Percentiles rank a stretch among this genome's conserved stretches.
Evolutionary conservation across 2,329 filamentous ascomycete genomes (phyloP).

Genomic region (Botrytis squamosa): DNA sequence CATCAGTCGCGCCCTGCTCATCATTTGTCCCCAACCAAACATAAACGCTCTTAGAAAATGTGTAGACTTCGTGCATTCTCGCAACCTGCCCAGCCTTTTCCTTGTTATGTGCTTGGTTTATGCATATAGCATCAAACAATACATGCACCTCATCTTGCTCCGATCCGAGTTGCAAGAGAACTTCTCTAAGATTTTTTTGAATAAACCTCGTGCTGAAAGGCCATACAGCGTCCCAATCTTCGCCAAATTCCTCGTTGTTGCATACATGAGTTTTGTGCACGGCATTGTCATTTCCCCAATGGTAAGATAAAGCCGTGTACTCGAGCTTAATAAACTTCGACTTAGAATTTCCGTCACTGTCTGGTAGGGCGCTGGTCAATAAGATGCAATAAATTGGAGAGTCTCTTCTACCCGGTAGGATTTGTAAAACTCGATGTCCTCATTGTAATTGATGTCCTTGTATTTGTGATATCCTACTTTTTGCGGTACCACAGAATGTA

Average conservation of each 20-base stretch:
- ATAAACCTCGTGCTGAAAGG: slow-evolving; percentile 12
- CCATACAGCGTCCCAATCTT: background rate
- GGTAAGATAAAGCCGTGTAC: slow-evolving; percentile 7
- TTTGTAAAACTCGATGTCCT: slow-evolving; percentile 26
- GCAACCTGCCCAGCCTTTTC: slow-evolving; percentile 25
- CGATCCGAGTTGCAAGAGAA: slow-evolving; percentile 18
- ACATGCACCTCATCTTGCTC: slow-evolving; percentile 13
- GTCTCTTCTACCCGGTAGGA: slow-evolving; percentile 6
- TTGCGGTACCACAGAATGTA: background rate
- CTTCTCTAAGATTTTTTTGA: slow-evolving; percentile 23
- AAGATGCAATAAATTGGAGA: slow-evolving; percentile 21
- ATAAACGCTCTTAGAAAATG: slow-evolving; percentile 21
- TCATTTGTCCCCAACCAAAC: slow-evolving; percentile 25
- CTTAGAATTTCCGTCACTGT: background rate
- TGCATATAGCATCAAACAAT: slow-evolving; percentile 29
- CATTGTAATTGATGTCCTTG: slow-evolving; percentile 16
- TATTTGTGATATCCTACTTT: background rate
- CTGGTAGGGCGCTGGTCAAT: slow-evolving; percentile 15
- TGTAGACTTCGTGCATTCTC: slow-evolving; percentile 27
- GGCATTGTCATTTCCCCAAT: background rate
- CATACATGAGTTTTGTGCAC: background rate
- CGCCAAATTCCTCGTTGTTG: background rate
- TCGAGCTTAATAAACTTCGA: background rate
- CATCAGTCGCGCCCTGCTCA: background rate
- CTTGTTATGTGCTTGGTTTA: slow-evolving; percentile 23